A percentile compares a stretch with the other conserved stretches of the same genome.
Conservation (phyloP, 371 early-diverging fungal genomes). For the Haplosporangium sp. region DNA sequence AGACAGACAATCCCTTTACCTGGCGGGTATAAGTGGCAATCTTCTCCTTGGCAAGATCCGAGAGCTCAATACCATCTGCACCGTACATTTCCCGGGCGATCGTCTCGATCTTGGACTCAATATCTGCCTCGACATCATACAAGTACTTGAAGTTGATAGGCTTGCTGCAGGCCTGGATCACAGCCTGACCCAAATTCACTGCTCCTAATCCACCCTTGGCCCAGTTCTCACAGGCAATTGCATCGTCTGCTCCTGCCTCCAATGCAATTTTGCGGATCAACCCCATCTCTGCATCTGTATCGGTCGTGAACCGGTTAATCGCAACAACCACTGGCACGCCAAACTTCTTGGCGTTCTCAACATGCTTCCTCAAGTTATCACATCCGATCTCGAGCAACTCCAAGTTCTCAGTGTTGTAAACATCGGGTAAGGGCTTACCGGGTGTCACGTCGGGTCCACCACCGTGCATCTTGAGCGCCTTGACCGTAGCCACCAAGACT, state of each 20-base stretch:
- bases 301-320: conserved; percentile 91
- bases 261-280: conserved; percentile 76
- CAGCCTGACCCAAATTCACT: conserved; percentile 85
- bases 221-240: conserved; percentile 91
- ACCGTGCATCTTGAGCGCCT: conserved; percentile 97
- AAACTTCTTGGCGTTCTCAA: conserved; percentile 89
- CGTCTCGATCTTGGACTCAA: conserved; percentile 89
- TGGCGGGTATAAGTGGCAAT: conserved; percentile 83
- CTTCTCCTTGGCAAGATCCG: conserved; percentile 85
- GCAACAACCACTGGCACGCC: conserved; percentile 95
- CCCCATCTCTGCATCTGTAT: conserved; percentile 89
- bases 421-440: conserved; percentile 90
- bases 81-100: conserved; percentile 95
- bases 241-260: conserved; percentile 90
- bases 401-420: conserved; percentile 88
- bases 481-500: conserved; percentile 96
- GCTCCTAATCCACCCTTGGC: conserved; percentile 94
- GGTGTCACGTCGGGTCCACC: conserved; percentile 95
- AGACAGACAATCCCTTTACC: conserved; percentile 14
- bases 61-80: conserved; percentile 88
- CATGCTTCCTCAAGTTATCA: conserved; percentile 88
- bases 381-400: conserved; percentile 85
- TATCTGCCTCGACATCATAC: conserved; percentile 79
- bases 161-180: conserved; percentile 79
- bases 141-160: conserved; percentile 81